These are phyloP conservation scores for Pythium monospermum DNA, from an alignment of 352 stramenopile genomes.

Conservation along the genomic window DNA sequence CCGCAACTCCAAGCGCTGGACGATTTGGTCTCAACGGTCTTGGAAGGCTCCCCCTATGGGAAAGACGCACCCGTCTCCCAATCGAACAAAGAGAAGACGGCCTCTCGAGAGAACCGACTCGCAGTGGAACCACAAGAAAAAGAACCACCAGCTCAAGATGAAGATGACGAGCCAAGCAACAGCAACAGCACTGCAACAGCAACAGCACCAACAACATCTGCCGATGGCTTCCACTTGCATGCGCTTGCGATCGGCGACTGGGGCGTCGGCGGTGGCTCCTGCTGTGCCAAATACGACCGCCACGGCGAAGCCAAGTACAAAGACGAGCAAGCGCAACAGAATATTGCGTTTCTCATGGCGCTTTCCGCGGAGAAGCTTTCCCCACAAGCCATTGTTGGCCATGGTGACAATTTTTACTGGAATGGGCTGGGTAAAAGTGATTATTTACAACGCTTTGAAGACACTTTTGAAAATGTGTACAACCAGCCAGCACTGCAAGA, in stretches of 20 bases:
- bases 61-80: neutral
- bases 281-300: constrained; percentile 22
- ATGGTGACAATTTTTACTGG: constrained; percentile 86
- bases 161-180: no score
- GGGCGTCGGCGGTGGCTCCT: constrained; percentile 19
- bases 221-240: constrained; percentile 10
- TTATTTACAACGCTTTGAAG: constrained; percentile 47
- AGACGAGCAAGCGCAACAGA: constrained; percentile 31
- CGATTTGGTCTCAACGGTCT: no score
- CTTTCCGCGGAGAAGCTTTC: constrained; percentile 31
- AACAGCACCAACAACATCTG: neutral
- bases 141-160: no score
- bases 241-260: constrained; percentile 22
- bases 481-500: constrained; percentile 39
- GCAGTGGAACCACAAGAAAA: neutral
- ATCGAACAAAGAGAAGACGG: no score
- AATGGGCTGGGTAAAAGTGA: constrained; percentile 53
- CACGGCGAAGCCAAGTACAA: constrained; percentile 13
- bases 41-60: neutral
- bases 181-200: neutral
- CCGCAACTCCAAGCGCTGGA: neutral
- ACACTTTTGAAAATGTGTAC: constrained; percentile 70
- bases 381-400: constrained; percentile 57
- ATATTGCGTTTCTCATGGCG: constrained; percentile 24
- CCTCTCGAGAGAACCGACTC: neutral